Evolutionary conservation across 1,139 yeast genomes (phyloP).

Genomic region (Candida frijolesensis): DNA sequence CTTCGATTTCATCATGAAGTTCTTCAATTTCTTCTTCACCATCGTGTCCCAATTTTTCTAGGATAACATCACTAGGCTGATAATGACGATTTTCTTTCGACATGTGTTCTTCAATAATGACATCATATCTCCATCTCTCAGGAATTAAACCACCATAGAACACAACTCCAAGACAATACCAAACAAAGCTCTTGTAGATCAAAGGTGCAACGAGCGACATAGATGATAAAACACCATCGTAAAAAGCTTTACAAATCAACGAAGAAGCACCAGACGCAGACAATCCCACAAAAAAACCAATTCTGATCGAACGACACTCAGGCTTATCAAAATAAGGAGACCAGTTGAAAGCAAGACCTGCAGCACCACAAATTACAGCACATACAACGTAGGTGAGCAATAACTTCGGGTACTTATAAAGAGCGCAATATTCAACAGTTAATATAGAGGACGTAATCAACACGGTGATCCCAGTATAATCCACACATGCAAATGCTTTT

Average conservation of each 20-base stretch:
- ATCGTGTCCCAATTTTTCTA: conserved; percentile 39
- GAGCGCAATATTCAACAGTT: conserved; percentile 79
- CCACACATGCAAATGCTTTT: conserved; percentile 85
- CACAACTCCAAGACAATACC: conserved; percentile 82
- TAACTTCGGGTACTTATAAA: conserved; percentile 61
- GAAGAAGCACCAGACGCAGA: conserved; percentile 77
- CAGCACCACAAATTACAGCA: conserved; percentile 65
- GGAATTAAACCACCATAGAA: conserved; percentile 90
- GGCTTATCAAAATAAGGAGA: conserved; percentile 86
- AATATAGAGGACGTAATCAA: conserved; percentile 89
- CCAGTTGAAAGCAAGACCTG: conserved; percentile 86
- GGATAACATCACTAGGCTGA: conserved; percentile 36
- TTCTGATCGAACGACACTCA: conserved; percentile 77
- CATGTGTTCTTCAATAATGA: conserved; percentile 47
- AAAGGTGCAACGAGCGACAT: conserved; percentile 62
- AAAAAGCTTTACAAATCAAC: conserved; percentile 55
- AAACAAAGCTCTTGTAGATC: conserved; percentile 59
- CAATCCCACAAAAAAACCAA: conserved; percentile 79
- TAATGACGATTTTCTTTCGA: conserved; percentile 26
- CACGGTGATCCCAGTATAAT: conserved; percentile 91
- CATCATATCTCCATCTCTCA: conserved; percentile 80
- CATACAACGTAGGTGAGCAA: conserved; percentile 54
- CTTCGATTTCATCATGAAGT: conserved; percentile 37
- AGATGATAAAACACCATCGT: conserved; percentile 59
- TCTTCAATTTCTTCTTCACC: conserved; percentile 51